Base-by-base conservation (phyloP, 495 filamentous ascomycete genomes). In the Hypoxylon fuscum region DNA sequence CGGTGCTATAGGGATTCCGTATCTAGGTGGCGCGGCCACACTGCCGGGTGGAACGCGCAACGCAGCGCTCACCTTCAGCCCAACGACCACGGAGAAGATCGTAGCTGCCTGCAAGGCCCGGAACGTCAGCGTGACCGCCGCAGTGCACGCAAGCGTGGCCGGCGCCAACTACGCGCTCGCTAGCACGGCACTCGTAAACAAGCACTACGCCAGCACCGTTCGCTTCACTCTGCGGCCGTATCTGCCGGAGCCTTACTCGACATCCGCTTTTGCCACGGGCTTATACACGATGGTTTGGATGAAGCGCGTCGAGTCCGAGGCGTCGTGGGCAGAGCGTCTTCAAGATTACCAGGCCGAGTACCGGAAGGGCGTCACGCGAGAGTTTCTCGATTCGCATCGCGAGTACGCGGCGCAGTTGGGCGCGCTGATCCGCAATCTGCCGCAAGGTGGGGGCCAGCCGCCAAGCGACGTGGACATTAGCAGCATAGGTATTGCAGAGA, bases 391-490 rank as follows among this genome's bases (percentile, higher is more conserved):
- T 27, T 3, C 25, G 25, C 25, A 27, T 8, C 25, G 25, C 25
- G 25, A 27, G 25, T 27, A 27, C 25, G 25, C 25, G 25, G 4
- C 8, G 25, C 25, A 27, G 25, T 8, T 27, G 25, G 8, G 4
- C 4, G 71, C 55, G 47, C 44, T 69, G 42, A 50, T 29, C 9
- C 58, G 31, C 64, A 12, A 20, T 10, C 38, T 40, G 6, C 32
- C 48, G 14, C 62, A 50, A 8, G 51, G 44, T 2, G 64, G 44
- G 17, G 45, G 31, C 12, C 50, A 35, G 14, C 64, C 62, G 31
- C 63, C 66, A 11, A 76, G 70, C 23, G 72, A 72, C 27, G 53
- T 73, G 11, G 72, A 74, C 55, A 74, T 74, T 55, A 68, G 63
- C 54, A 71, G 71, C 34, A 46, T 74, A 10, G 69, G 66, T 20